Conservation (phyloP, 2,329 filamentous ascomycete species). For the Capronia coronata region DNA sequence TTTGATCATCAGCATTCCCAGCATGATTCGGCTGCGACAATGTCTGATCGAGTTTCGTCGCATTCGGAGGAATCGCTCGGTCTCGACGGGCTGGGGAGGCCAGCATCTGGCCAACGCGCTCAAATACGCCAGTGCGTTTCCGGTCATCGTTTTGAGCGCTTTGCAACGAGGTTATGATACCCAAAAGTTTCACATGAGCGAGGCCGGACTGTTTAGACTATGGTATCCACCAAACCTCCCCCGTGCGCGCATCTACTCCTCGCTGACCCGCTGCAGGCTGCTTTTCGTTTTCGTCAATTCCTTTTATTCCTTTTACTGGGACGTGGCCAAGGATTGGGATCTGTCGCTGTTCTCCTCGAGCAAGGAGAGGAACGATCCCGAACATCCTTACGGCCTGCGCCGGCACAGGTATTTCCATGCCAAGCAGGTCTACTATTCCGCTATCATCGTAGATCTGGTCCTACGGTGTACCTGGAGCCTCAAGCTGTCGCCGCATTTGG, state of each 20-base stretch:
- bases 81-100: slow-evolving; percentile 61
- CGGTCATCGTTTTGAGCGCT: slow-evolving; percentile 75
- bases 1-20: slow-evolving; percentile 75
- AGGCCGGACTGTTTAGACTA: slow-evolving; percentile 50
- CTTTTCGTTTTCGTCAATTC: slow-evolving; percentile 73
- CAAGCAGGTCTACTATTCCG: slow-evolving; percentile 71
- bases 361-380: slow-evolving; percentile 52
- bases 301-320: slow-evolving; percentile 97
- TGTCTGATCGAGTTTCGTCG: slow-evolving; percentile 83
- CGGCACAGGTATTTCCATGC: slow-evolving; percentile 65
- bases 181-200: slow-evolving; percentile 46
- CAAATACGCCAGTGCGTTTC: slow-evolving; percentile 92
- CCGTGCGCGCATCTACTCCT: not conserved
- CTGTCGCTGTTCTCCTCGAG: slow-evolving; percentile 67
- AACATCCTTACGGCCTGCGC: slow-evolving; percentile 72
- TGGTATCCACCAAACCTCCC: slow-evolving; percentile 45
- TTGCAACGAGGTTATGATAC: slow-evolving; percentile 60
- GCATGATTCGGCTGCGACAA: slow-evolving; percentile 79
- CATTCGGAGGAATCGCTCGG: slow-evolving; percentile 50
- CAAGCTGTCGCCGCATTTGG: slow-evolving; percentile 74
- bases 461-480: slow-evolving; percentile 87
- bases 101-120: slow-evolving; percentile 88
- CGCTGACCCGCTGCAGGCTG: slow-evolving; percentile 50
- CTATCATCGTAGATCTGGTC: slow-evolving; percentile 69
- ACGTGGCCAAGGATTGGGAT: slow-evolving; percentile 95